Percentiles rank a stretch among this genome's conserved stretches.
These are phyloP conservation scores for Usnea hakonensis DNA, from an alignment of 495 filamentous ascomycete species.

Conservation along the genomic window DNA sequence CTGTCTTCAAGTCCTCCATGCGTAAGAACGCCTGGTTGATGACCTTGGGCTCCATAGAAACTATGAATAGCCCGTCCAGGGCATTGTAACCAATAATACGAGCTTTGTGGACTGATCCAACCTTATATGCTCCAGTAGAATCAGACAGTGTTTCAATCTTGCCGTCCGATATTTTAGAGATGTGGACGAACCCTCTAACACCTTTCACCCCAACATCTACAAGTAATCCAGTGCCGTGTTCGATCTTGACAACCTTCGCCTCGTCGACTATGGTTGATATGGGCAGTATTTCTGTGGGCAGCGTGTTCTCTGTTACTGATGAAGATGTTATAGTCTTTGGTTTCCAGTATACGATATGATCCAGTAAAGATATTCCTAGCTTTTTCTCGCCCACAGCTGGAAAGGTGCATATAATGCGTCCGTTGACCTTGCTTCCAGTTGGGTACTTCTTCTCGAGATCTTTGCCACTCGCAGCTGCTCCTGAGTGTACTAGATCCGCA, in stretches of 20 bases:
- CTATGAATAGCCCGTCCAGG: conserved; percentile 76
- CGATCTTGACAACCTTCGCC: conserved; percentile 68
- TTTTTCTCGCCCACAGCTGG: conserved; percentile 70
- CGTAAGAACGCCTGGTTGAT: conserved; percentile 84
- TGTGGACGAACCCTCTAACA: conserved; percentile 82
- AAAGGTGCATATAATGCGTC: conserved; percentile 76
- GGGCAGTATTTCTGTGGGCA: conserved; percentile 50
- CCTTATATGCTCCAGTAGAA: conserved; percentile 64
- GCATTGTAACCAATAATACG: conserved; percentile 79
- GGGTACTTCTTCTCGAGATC: conserved; percentile 68
- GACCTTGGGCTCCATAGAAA: conserved; percentile 72
- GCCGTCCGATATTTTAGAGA: conserved; percentile 78
- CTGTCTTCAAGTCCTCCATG: conserved; percentile 78
- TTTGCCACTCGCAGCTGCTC: conserved; percentile 52
- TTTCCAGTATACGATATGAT: conserved; percentile 66
- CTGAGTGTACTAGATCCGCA: conserved; percentile 82
- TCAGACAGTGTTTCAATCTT: conserved; percentile 75
- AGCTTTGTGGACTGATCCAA: conserved; percentile 68
- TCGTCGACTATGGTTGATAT: conserved; percentile 69
- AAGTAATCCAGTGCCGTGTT: conserved; percentile 70
- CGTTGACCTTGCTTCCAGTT: conserved; percentile 75
- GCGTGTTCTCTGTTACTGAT: conserved; percentile 32
- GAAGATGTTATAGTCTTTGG: conserved; percentile 33
- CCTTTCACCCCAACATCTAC: conserved; percentile 67
- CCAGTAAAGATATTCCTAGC: conserved; percentile 75